These are phyloP conservation scores for Nannochloris sp. DNA, from an alignment of 139 green algal genomes.

Conservation along the genomic window DNA sequence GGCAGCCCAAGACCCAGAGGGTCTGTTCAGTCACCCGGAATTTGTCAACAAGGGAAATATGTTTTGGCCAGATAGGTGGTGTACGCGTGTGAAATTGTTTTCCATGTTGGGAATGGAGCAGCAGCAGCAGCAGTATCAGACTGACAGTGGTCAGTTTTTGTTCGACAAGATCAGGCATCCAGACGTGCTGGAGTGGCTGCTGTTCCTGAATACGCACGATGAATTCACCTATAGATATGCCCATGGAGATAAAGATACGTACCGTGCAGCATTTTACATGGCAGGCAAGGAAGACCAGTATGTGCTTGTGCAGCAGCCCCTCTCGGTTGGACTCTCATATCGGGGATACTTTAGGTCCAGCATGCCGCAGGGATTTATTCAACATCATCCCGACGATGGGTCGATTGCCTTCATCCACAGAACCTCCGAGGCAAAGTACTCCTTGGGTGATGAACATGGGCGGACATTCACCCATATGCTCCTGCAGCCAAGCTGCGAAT, in stretches of 20 bases:
- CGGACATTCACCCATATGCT: background rate
- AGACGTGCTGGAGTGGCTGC: slow-evolving; percentile 26
- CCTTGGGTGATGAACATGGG: background rate
- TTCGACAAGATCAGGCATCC: slow-evolving; percentile 21
- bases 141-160: slow-evolving; percentile 33
- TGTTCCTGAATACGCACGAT: slow-evolving; percentile 33
- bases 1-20: slow-evolving; percentile 12
- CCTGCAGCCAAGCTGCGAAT: slow-evolving; percentile 7
- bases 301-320: slow-evolving; percentile 6
- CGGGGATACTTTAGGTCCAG: background rate
- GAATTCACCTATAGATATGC: slow-evolving; percentile 26
- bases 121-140: slow-evolving; percentile 15
- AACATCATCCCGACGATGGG: slow-evolving; percentile 19
- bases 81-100: slow-evolving; percentile 12
- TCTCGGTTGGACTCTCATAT: background rate
- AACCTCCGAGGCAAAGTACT: slow-evolving; percentile 8
- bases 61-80: slow-evolving; percentile 39
- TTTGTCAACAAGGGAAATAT: slow-evolving; percentile 19
- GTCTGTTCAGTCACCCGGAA: slow-evolving; percentile 18
- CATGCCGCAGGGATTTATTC: slow-evolving; percentile 12
- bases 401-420: slow-evolving; percentile 12
- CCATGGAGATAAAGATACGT: slow-evolving; percentile 39
- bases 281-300: slow-evolving; percentile 12
- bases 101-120: slow-evolving; percentile 15
- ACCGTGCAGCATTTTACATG: slow-evolving; percentile 21